Conservation (phyloP, 2,329 filamentous ascomycete genomes). For the Fusarium sacchari region DNA sequence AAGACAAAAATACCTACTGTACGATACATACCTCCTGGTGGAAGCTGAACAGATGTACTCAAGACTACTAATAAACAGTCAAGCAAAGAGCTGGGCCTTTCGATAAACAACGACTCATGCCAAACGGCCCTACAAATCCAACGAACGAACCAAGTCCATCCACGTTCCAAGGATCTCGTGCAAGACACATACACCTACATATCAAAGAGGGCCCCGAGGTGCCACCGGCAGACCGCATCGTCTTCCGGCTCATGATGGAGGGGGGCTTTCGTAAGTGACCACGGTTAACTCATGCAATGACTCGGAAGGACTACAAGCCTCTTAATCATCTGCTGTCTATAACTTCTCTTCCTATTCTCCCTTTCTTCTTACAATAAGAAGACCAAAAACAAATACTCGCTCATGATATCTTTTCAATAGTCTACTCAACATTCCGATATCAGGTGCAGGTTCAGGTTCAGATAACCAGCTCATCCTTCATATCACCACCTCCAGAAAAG, state of each 20-base stretch:
- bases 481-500: not conserved
- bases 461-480: not conserved
- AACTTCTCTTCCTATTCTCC: not conserved
- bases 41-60: not conserved
- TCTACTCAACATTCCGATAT: not conserved
- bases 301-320: not conserved
- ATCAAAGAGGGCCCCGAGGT: conserved; percentile 14
- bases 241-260: conserved; percentile 19
- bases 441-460: not conserved
- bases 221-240: conserved; percentile 25
- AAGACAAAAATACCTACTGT: not conserved
- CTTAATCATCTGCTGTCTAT: conserved; percentile 3
- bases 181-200: conserved; percentile 18
- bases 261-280: not conserved
- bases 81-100: not conserved
- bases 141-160: conserved; percentile 37
- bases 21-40: too few relatives aligned
- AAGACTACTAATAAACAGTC: not conserved
- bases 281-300: not conserved
- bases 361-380: not conserved
- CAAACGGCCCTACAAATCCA: not conserved
- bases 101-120: not conserved
- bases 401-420: not conserved
- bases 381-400: not conserved
- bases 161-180: conserved; percentile 29